Conservation (phyloP, 2,329 filamentous ascomycete genomes). For the Escovopsis sp. region DNA sequence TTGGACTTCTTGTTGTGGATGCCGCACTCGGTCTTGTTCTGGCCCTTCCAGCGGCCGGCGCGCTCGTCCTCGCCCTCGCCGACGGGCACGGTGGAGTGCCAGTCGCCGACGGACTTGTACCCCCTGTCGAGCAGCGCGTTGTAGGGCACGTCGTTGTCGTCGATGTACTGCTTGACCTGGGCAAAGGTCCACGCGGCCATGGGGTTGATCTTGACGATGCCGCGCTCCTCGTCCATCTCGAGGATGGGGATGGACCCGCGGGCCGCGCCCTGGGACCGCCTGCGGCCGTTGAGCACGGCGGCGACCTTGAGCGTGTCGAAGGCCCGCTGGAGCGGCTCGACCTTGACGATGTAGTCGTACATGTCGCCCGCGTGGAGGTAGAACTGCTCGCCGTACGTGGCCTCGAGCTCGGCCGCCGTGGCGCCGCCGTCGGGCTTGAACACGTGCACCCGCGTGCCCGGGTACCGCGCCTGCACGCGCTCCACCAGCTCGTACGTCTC, state of each 20-base stretch:
- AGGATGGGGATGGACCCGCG: conserved; percentile 81
- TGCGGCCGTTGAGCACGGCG: conserved; percentile 81
- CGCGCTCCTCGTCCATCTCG: conserved; percentile 75
- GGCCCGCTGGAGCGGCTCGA: conserved; percentile 85
- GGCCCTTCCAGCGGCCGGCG: conserved; percentile 91
- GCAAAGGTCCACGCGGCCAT: conserved; percentile 86
- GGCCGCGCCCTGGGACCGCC: conserved; percentile 84
- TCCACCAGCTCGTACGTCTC: conserved; percentile 64
- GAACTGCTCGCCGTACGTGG: conserved; percentile 63
- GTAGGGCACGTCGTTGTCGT: conserved; percentile 78
- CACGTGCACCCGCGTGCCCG: conserved; percentile 65
- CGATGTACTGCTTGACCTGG: conserved; percentile 79
- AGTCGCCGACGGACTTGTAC: conserved; percentile 98
- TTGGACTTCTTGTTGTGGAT: conserved; percentile 97
- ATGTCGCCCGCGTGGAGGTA: conserved; percentile 78
- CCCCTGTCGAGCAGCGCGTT: conserved; percentile 80
- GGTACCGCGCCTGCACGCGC: conserved; percentile 60
- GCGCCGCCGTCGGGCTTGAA: conserved; percentile 73
- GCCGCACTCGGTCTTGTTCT: conserved; percentile 90
- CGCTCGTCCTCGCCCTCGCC: conserved; percentile 88
- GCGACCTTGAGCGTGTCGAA: conserved; percentile 78
- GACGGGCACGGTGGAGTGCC: conserved; percentile 90
- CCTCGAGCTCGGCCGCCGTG: conserved; percentile 62
- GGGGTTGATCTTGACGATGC: conserved; percentile 94
- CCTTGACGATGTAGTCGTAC: conserved; percentile 96